Evolutionary conservation across 1,139 yeast species (phyloP).

Genomic region (Blastobotrys proliferans): DNA sequence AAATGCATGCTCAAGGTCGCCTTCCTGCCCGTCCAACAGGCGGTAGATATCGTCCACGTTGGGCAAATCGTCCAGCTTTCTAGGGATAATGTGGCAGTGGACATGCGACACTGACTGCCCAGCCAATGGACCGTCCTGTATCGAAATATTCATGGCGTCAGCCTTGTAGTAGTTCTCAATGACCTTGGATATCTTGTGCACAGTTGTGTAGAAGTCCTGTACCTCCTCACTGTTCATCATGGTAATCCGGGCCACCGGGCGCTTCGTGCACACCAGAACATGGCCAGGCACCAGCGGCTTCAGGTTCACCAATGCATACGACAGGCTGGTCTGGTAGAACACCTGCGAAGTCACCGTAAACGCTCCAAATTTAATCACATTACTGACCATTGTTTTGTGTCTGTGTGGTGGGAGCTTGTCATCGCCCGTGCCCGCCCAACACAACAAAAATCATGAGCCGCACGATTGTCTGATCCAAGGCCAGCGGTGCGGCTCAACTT

Average conservation of each 20-base stretch:
- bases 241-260: conserved; percentile 59
- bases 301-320: conserved; percentile 81
- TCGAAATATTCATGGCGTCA: conserved; percentile 78
- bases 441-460: no score
- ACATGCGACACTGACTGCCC: conserved; percentile 94
- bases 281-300: conserved; percentile 93
- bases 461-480: no score
- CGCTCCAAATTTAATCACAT: conserved; percentile 32
- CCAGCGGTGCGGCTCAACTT: no score
- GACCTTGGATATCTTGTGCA: conserved; percentile 67
- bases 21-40: conserved; percentile 48
- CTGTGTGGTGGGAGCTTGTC: conserved; percentile 1
- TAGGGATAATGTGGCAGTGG: conserved; percentile 88
- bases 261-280: conserved; percentile 73
- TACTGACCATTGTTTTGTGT: conserved; percentile 15
- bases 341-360: conserved; percentile 65
- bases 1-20: conserved; percentile 42
- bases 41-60: conserved; percentile 67
- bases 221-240: conserved; percentile 72
- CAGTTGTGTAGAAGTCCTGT: conserved; percentile 67
- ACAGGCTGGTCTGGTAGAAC: conserved; percentile 30
- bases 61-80: conserved; percentile 54
- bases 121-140: conserved; percentile 94
- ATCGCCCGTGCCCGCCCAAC: no score
- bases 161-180: conserved; percentile 65